A percentile compares a stretch with the other conserved stretches of the same genome.
These are phyloP conservation scores for Dentipellis fragilis DNA, from an alignment of 768 basidiomycete species.

Conservation along the genomic window DNA sequence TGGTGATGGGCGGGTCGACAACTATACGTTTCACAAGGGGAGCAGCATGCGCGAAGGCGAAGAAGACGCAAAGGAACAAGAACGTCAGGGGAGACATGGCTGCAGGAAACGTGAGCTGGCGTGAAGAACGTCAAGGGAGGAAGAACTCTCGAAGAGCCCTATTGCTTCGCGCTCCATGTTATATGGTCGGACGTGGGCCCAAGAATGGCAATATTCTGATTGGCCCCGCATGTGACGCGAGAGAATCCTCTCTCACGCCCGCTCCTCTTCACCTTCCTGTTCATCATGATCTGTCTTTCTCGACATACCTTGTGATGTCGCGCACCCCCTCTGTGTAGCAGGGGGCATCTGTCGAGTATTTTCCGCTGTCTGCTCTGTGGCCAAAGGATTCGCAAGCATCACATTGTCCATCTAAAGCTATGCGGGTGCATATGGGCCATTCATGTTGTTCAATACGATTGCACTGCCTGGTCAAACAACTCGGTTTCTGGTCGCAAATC, in stretches of 20 bases:
- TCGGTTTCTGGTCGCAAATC: no score
- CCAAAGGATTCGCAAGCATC: no score
- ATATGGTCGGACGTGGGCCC: background rate
- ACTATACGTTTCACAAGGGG: conserved; percentile 8
- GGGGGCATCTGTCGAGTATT: no score
- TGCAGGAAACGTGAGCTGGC: background rate
- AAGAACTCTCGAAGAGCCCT: background rate
- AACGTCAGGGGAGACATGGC: conserved; percentile 1
- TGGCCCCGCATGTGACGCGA: background rate
- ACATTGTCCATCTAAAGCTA: no score
- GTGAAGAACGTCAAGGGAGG: background rate
- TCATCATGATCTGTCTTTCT: no score
- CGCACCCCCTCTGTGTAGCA: no score
- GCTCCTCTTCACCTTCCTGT: background rate
- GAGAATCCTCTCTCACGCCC: background rate
- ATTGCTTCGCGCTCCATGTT: background rate
- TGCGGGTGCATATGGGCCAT: no score
- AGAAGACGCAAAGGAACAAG: conserved; percentile 1
- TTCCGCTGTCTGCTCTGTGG: no score
- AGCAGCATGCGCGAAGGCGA: conserved; percentile 5
- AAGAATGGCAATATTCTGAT: background rate
- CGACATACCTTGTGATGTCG: no score
- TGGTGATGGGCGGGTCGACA: conserved; percentile 28
- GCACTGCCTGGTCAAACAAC: no score
- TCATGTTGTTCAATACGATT: no score